Evolutionary conservation across 768 basidiomycete genomes (phyloP).

Genomic region (Cytidiella melzeri): DNA sequence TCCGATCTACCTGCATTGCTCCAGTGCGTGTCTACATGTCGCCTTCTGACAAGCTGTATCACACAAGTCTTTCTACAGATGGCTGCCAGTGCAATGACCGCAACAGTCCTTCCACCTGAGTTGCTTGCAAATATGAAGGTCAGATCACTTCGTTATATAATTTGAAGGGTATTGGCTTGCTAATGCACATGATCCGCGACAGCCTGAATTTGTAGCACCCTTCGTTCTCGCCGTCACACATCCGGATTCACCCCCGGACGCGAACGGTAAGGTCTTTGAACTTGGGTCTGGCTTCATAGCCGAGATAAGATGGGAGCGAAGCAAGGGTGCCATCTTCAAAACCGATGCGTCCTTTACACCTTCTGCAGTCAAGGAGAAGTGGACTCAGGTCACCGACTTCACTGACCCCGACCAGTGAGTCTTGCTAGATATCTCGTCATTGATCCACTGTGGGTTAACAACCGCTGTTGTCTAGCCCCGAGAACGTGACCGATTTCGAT

Average conservation of each 20-base stretch:
- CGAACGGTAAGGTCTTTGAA: conserved; percentile 82
- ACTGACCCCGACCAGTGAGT: conserved; percentile 60
- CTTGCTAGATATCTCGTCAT: neutral
- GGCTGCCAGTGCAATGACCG: conserved; percentile 96
- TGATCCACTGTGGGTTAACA: neutral
- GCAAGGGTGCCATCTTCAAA: conserved; percentile 82
- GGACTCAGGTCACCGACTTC: conserved; percentile 80
- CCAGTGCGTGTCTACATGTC: conserved; percentile 49
- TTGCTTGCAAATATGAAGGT: conserved; percentile 85
- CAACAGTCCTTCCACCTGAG: conserved; percentile 90
- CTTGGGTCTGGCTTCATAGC: conserved; percentile 90
- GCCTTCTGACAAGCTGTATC: neutral
- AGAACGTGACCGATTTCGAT: conserved; percentile 57
- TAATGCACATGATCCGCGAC: too few relatives aligned
- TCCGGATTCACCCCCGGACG: conserved; percentile 70
- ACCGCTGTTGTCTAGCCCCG: conserved; percentile 42
- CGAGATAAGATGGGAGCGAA: conserved; percentile 91
- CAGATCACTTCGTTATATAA: too few relatives aligned
- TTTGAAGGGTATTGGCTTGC: neutral
- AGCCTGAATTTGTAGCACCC: conserved; percentile 92
- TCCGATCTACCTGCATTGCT: conserved; percentile 81
- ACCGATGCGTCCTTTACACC: conserved; percentile 90
- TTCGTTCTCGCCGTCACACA: conserved; percentile 86
- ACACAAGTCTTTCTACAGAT: conserved; percentile 39
- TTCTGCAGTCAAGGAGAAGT: conserved; percentile 86